Evolutionary conservation across 768 basidiomycete species (phyloP), one percentile per base, ranked within the genome.

Genomic region (Leccinum pellstonianum): DNA sequence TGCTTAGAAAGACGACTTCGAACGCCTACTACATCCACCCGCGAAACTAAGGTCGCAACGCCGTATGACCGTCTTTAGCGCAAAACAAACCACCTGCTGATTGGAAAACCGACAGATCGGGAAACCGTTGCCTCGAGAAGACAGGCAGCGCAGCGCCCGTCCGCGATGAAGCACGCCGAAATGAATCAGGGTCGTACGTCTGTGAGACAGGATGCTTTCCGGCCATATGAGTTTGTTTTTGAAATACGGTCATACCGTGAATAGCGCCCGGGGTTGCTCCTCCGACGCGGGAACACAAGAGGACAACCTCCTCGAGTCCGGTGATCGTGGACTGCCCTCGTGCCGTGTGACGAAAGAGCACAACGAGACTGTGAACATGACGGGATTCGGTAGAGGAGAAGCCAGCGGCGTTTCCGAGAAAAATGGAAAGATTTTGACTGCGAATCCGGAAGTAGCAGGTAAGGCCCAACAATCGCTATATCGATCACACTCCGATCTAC

Each of bases 111-210:
- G 25, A 65, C 59, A 9, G 55, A 65, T 67, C 61, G 54, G 66
- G 64, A 56, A 67, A 62, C 47, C n/a, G 5, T 46, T 55, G 49
- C 62, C 56, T 71, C 52, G 62, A 61, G 62, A 48, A 29, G 57
- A 62, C 58, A 41, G 27, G 2, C 11, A 35, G 11, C 43, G 11
- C 25, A 59, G 55, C 53, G 48, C 57, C 41, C 51, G 53, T 58
- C 68, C 65, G 65, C 63, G 6, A 54, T 56, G 21, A 61, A 58
- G 56, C 6, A 59, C 58, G 61, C 70, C 70, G 70, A 71, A 70
- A 70, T 70, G 70, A 72, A 66, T 59, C 68, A 72, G 69, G 70
- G 68, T 52, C 63, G 60, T n/a, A 19, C 8, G 48, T 49, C 37
- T 59, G 59, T 21, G 59, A 52, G 59, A 59, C 54, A 7, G 48